Conservation (phyloP, 805 yeast species). For the Zygotorulaspora danielsina region DNA sequence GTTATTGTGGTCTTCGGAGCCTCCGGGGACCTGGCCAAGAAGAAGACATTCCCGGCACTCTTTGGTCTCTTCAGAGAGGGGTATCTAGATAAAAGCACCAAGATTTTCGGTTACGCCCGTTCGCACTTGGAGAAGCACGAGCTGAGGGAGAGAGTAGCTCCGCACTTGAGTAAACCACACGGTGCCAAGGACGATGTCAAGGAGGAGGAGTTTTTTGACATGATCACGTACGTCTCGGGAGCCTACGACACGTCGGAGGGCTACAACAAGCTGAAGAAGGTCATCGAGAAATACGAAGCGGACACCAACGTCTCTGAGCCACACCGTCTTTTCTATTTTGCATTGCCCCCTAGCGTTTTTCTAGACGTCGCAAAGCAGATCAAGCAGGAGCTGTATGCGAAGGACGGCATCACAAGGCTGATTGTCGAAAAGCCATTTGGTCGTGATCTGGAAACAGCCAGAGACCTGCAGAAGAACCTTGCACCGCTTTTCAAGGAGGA, state of each 20-base stretch:
- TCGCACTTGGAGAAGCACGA: conserved; percentile 66
- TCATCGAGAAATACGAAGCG: conserved; percentile 57
- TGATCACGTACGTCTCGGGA: conserved; percentile 69
- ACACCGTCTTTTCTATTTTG: conserved; percentile 85
- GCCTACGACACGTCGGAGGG: conserved; percentile 78
- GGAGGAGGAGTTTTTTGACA: conserved; percentile 58
- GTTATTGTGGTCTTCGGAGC: conserved; percentile 87
- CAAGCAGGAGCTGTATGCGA: conserved; percentile 63
- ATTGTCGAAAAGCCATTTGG: conserved; percentile 98
- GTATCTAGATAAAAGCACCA: conserved; percentile 60
- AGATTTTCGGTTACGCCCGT: conserved; percentile 90
- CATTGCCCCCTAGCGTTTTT: conserved; percentile 92
- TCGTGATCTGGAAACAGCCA: conserved; percentile 75
- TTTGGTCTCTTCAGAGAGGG: conserved; percentile 77
- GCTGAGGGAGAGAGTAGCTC: conserved; percentile 60
- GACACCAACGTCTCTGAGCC: conserved; percentile 45
- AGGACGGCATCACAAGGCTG: conserved; percentile 67
- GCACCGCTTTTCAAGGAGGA: conserved; percentile 87
- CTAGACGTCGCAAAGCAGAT: conserved; percentile 70
- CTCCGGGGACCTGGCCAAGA: conserved; percentile 91
- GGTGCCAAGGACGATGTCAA: conserved; percentile 40
- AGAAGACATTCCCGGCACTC: conserved; percentile 87
- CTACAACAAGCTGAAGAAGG: conserved; percentile 51
- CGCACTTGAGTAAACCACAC: conserved; percentile 54
- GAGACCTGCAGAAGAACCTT: conserved; percentile 68